phyloP scores from a whole-genome alignment of 2,329 filamentous ascomycete species.

The Aspergillus pseudotamarii region DNA sequence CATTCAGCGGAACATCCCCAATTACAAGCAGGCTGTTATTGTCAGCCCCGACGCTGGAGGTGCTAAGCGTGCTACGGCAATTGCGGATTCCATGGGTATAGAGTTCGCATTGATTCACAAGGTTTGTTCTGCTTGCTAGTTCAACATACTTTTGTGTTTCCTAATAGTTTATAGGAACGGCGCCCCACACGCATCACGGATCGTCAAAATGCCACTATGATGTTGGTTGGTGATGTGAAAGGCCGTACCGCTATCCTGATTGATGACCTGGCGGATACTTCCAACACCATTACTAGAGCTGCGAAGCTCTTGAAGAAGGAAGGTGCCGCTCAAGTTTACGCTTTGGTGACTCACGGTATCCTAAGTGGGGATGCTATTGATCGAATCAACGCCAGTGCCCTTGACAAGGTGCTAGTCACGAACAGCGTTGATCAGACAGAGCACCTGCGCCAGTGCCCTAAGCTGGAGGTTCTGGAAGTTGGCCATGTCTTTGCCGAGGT shows the following conservation, averaged over 20 bases:
- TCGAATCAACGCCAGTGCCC: slow-evolving; percentile 86
- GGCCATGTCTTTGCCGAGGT: slow-evolving; percentile 88
- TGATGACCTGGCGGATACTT: slow-evolving; percentile 93
- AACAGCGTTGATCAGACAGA: slow-evolving; percentile 91
- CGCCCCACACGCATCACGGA: slow-evolving; percentile 85
- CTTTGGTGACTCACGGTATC: slow-evolving; percentile 91
- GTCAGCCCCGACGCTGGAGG: slow-evolving; percentile 96
- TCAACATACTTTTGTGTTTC: neutral
- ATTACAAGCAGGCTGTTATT: slow-evolving; percentile 84
- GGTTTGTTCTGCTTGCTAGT: slow-evolving; percentile 53
- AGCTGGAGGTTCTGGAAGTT: slow-evolving; percentile 89
- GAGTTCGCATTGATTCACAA: slow-evolving; percentile 98
- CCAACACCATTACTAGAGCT: slow-evolving; percentile 93
- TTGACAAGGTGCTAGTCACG: slow-evolving; percentile 93
- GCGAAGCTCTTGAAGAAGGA: slow-evolving; percentile 97
- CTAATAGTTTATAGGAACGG: slow-evolving; percentile 66
- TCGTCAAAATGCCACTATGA: slow-evolving; percentile 81
- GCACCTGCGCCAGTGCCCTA: slow-evolving; percentile 75
- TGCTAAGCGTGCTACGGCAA: slow-evolving; percentile 92
- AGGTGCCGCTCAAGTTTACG: slow-evolving; percentile 84
- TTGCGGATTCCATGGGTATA: slow-evolving; percentile 90
- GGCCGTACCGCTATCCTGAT: slow-evolving; percentile 85
- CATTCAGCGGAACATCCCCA: slow-evolving; percentile 78
- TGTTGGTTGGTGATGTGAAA: slow-evolving; percentile 85
- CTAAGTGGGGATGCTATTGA: slow-evolving; percentile 94